phyloP scores from a whole-genome alignment of 306 rosid genomes.

The Trifolium subterraneum region DNA sequence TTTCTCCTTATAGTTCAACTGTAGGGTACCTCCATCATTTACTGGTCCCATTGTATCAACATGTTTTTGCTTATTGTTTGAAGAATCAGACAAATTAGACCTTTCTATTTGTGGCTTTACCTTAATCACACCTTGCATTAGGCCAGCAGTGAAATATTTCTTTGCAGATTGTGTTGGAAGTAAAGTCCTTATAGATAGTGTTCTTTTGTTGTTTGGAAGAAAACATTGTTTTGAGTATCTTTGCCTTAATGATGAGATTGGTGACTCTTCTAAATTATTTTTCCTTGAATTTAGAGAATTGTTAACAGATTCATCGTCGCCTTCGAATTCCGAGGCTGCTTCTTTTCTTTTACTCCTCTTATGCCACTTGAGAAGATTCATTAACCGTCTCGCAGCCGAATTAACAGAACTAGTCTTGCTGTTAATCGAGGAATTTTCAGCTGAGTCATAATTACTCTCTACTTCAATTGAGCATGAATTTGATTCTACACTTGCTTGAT shows the following conservation, averaged over 20 bases:
- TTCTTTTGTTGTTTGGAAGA: constrained; percentile 68
- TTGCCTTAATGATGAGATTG: constrained; percentile 77
- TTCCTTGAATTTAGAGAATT: constrained; percentile 46
- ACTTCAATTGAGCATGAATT: constrained; percentile 56
- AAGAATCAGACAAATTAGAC: constrained; percentile 53
- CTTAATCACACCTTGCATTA: constrained; percentile 88
- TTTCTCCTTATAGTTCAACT: constrained; percentile 46
- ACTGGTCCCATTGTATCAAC: constrained; percentile 44
- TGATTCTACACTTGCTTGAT: constrained; percentile 55
- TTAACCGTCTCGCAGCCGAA: constrained; percentile 58
- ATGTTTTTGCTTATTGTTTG: constrained; percentile 47
- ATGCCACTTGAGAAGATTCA: constrained; percentile 68
- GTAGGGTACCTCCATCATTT: constrained; percentile 35
- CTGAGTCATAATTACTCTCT: constrained; percentile 45
- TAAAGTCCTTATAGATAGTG: constrained; percentile 47
- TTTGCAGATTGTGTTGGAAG: constrained; percentile 75
- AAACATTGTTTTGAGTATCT: constrained; percentile 61
- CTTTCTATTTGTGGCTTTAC: constrained; percentile 58
- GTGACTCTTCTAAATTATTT: constrained; percentile 45
- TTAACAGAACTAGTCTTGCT: constrained; percentile 56
- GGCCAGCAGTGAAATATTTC: constrained; percentile 64
- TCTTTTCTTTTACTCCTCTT: constrained; percentile 55
- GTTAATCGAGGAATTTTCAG: constrained; percentile 43
- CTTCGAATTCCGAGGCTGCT: constrained; percentile 44
- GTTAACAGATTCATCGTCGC: constrained; percentile 47